These are phyloP conservation scores for Yarrowia porcina DNA, from an alignment of 805 yeast species.

Conservation along the genomic window DNA sequence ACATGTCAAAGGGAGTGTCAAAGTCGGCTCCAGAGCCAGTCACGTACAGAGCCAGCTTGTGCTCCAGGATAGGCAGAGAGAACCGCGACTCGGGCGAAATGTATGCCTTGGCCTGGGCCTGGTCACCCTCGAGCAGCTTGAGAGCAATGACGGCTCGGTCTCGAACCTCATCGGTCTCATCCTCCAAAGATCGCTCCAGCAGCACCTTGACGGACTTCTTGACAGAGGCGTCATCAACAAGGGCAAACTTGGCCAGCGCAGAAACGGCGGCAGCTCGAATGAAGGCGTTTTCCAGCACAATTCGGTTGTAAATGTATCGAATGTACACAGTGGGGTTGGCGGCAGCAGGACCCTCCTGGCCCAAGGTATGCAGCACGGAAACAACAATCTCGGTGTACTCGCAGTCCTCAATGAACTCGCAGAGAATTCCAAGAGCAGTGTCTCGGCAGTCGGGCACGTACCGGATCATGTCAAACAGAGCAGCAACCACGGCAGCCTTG, in stretches of 20 bases:
- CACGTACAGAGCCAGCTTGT: slow-evolving; percentile 69
- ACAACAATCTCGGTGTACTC: slow-evolving; percentile 92
- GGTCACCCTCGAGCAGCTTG: slow-evolving; percentile 51
- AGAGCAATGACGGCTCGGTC: slow-evolving; percentile 91
- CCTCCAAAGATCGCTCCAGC: slow-evolving; percentile 78
- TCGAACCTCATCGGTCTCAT: slow-evolving; percentile 94
- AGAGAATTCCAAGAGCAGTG: slow-evolving; percentile 76
- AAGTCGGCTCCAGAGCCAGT: slow-evolving; percentile 46
- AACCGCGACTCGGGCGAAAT: slow-evolving; percentile 66
- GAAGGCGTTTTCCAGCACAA: slow-evolving; percentile 91
- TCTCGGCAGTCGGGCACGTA: slow-evolving; percentile 82
- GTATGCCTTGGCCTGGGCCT: slow-evolving; percentile 44
- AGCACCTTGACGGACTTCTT: slow-evolving; percentile 68
- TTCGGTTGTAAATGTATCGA: slow-evolving; percentile 94
- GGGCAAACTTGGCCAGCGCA: slow-evolving; percentile 86
- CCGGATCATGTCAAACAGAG: slow-evolving; percentile 85
- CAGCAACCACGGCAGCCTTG: slow-evolving; percentile 86
- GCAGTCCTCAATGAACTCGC: slow-evolving; percentile 98
- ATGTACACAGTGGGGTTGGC: slow-evolving; percentile 84
- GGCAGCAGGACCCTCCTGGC: slow-evolving; percentile 90
- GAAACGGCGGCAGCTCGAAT: slow-evolving; percentile 94
- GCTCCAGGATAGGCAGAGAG: slow-evolving; percentile 75
- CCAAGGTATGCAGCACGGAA: slow-evolving; percentile 86
- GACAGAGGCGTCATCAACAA: slow-evolving; percentile 63
- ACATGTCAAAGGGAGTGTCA: slow-evolving; percentile 64